Conservation (phyloP, 805 yeast genomes). For the Saturnispora zaruensis region DNA sequence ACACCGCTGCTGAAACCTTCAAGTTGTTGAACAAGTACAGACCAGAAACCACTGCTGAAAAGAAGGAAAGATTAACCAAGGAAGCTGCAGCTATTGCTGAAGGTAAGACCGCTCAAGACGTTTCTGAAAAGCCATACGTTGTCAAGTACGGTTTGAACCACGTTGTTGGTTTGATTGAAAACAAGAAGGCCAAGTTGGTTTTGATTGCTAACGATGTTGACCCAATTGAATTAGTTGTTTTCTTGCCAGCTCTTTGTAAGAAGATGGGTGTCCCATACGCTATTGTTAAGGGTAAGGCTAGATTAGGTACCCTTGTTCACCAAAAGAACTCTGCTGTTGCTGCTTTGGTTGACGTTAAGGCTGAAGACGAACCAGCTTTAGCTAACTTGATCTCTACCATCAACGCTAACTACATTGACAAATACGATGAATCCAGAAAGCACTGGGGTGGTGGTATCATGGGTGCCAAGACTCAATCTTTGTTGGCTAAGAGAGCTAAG, state of each 20-base stretch:
- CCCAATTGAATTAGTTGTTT: conserved; percentile 95
- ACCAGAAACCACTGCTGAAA: conserved; percentile 95
- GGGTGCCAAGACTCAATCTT: conserved; percentile 90
- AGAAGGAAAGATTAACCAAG: conserved; percentile 97
- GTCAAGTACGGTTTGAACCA: conserved; percentile 99
- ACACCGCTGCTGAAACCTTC: conserved; percentile 96
- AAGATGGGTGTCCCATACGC: conserved; percentile 99
- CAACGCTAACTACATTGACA: conserved; percentile 86
- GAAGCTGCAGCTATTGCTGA: conserved; percentile 99
- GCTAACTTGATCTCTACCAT: conserved; percentile 89
- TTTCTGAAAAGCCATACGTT: conserved; percentile 91
- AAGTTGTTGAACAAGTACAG: conserved; percentile 98
- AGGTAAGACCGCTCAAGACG: conserved; percentile 95
- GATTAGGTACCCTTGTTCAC: conserved; percentile 96
- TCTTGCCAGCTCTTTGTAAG: conserved; percentile 97
- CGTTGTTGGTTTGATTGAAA: conserved; percentile 93
- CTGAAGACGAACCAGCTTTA: conserved; percentile 92
- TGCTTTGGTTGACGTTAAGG: conserved; percentile 89
- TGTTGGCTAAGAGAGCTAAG: conserved; percentile 68
- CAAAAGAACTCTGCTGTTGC: conserved; percentile 96
- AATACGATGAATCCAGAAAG: conserved; percentile 92
- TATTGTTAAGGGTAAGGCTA: conserved; percentile 95
- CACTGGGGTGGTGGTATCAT: conserved; percentile 99
- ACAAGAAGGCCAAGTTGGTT: conserved; percentile 97
- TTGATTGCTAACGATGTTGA: conserved; percentile 98